These are phyloP conservation scores for Beauveria sp. DNA, from an alignment of 2,329 filamentous ascomycete species.

Conservation along the genomic window DNA sequence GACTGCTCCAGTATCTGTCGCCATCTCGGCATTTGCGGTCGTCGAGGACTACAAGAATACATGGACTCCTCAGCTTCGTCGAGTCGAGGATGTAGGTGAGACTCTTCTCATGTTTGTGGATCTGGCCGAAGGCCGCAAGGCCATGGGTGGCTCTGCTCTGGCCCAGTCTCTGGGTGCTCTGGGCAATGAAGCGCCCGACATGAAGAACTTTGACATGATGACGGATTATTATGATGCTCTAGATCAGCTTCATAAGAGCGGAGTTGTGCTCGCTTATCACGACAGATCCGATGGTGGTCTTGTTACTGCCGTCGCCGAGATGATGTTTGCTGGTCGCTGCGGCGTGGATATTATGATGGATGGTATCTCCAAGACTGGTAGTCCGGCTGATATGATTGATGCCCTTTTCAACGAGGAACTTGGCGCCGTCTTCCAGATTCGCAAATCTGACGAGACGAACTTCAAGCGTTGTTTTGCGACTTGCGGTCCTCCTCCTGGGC, in stretches of 20 bases:
- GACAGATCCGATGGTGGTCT: slow-evolving; percentile 90
- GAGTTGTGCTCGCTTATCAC: slow-evolving; percentile 80
- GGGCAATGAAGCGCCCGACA: slow-evolving; percentile 77
- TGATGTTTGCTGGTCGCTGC: slow-evolving; percentile 96
- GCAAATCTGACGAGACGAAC: slow-evolving; percentile 71
- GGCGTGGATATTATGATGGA: slow-evolving; percentile 83
- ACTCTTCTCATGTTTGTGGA: slow-evolving; percentile 87
- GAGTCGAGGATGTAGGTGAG: slow-evolving; percentile 81
- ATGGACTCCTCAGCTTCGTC: slow-evolving; percentile 85
- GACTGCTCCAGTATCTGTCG: slow-evolving; percentile 82
- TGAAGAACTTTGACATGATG: slow-evolving; percentile 72
- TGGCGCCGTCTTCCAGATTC: slow-evolving; percentile 91
- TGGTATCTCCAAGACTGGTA: slow-evolving; percentile 55
- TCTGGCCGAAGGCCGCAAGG: slow-evolving; percentile 70
- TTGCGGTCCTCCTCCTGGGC: slow-evolving; percentile 71
- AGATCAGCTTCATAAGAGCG: slow-evolving; percentile 50
- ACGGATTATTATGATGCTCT: slow-evolving; percentile 90
- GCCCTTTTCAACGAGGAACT: slow-evolving; percentile 94
- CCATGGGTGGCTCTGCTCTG: slow-evolving; percentile 83
- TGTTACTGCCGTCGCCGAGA: slow-evolving; percentile 84
- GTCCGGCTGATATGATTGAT: slow-evolving; percentile 58
- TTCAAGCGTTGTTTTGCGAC: slow-evolving; percentile 90
- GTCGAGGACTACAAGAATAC: slow-evolving; percentile 78
- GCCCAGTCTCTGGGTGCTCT: slow-evolving; percentile 84
- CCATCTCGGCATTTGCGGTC: slow-evolving; percentile 84